These are phyloP conservation scores for Psilocybe sp. DNA, from an alignment of 768 basidiomycete species.

Conservation along the genomic window DNA sequence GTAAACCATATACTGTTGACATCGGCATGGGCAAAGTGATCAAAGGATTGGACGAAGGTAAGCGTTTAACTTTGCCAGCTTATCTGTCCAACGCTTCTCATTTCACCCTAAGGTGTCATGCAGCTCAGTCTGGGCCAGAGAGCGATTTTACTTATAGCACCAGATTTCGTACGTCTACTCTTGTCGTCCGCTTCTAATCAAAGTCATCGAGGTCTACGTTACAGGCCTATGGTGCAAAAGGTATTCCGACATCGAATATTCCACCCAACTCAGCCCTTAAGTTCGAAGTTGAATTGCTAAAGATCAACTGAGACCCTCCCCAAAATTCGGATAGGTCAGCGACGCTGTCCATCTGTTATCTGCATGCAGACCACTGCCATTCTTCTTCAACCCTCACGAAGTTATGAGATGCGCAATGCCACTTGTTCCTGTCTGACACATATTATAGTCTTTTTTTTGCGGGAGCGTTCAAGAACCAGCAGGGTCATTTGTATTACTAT, in stretches of 20 bases:
- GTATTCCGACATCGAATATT: constrained; percentile 82
- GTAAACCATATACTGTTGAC: constrained; percentile 57
- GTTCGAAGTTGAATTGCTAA: constrained; percentile 83
- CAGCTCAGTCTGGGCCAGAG: constrained; percentile 77
- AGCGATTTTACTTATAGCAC: constrained; percentile 58
- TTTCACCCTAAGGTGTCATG: constrained; percentile 49
- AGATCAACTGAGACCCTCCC: constrained; percentile 67
- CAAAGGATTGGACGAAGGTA: constrained; percentile 90
- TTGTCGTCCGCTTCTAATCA: constrained; percentile 1
- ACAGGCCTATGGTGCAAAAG: constrained; percentile 74
- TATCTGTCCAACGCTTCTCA: constrained; percentile 11
- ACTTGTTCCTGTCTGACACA: no score
- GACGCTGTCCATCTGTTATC: no score
- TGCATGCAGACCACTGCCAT: no score
- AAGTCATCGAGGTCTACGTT: constrained; percentile 3
- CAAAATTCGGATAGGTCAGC: no score
- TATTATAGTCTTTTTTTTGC: no score
- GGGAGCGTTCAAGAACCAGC: no score
- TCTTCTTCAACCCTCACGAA: no score
- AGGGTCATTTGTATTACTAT: no score
- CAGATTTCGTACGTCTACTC: constrained; percentile 71
- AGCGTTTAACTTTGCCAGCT: constrained; percentile 18
- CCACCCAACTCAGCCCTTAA: constrained; percentile 70
- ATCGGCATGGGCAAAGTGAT: constrained; percentile 85
- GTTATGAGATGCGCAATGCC: no score